Percentiles rank a stretch among this genome's conserved stretches.
These are phyloP conservation scores for Ceratocystis harringtonii DNA, from an alignment of 2,329 filamentous ascomycete species.

Conservation along the genomic window DNA sequence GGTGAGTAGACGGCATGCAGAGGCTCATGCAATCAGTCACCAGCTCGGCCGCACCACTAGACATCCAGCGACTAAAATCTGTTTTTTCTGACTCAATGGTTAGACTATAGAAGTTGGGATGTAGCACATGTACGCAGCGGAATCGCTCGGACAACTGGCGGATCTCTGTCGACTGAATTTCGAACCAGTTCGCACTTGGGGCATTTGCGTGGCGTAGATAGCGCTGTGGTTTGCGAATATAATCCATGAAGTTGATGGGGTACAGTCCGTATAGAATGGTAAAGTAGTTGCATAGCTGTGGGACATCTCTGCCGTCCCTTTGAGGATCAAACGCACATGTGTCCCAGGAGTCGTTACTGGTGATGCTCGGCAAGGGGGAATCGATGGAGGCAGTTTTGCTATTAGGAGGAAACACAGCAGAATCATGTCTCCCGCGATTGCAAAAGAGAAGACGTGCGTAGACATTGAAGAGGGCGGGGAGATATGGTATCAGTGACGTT, in stretches of 20 bases:
- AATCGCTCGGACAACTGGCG: constrained; percentile 61
- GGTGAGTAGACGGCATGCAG: constrained; percentile 30
- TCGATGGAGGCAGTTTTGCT: constrained; percentile 15
- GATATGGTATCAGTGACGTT: constrained; percentile 49
- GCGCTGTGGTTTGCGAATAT: constrained; percentile 66
- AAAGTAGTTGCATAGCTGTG: constrained; percentile 60
- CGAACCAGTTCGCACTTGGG: constrained; percentile 54
- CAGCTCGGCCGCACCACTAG: constrained; percentile 64
- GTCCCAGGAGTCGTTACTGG: constrained; percentile 42
- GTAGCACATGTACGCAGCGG: constrained; percentile 55
- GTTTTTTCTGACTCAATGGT: constrained; percentile 67
- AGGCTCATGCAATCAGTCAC: constrained; percentile 60
- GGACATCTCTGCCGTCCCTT: constrained; percentile 44
- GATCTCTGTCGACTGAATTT: constrained; percentile 65
- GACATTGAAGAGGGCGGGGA: constrained; percentile 65
- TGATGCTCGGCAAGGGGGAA: constrained; percentile 17
- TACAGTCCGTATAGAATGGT: constrained; percentile 73
- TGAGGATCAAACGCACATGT: constrained; percentile 46
- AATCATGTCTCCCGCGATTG: constrained; percentile 42
- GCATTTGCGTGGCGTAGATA: constrained; percentile 62
- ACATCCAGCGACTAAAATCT: constrained; percentile 63
- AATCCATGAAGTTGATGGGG: constrained; percentile 74
- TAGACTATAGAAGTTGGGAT: constrained; percentile 71
- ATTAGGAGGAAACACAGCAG: constrained; percentile 20
- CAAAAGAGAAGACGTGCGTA: constrained; percentile 70